Evolutionary conservation across 345 rosid genomes (phyloP), one percentile per base, ranked within the genome.

Genomic region (Gossypium longicalyx): DNA sequence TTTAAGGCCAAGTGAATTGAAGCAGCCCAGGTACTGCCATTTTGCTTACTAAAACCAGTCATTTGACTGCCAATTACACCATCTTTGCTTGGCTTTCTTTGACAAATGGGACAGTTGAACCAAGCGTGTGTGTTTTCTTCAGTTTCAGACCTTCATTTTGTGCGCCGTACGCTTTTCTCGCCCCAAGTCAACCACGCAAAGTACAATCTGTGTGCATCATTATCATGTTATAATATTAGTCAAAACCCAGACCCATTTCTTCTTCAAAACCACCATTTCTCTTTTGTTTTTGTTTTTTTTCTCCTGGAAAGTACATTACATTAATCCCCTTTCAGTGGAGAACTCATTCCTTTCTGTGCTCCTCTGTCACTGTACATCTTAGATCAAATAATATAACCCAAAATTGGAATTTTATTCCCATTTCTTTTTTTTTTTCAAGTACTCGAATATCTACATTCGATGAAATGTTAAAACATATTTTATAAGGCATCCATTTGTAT

Each of bases 191-290:
- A 51, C 22, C 53, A 69, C 3, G 17, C 5, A 27, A 52, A 52
- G 73, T 70, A 52, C 72, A 27, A 27, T 51, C n/a, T 27, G 43
- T 68, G 8, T 49, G 45, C 72, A 25, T 25, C 38, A 59, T 59
- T 12, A 59, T 23, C 43, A 25, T 9, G 43, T 48, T 48, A 43
- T 4, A 34, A 27, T 45, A 20, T 58, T 13, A 41, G 57, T 23
- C 56, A 48, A 47, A 67, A 58, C 11, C 2, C 71, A 67, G 13
- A 43, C 3, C 1, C 29, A 20, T 44, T 44, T 45, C 70, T 22
- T 45, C 54, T 45, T 7, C 52, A 43, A 43, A 41, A 52, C 34
- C 12, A 61, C 9, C 66, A 61, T 16, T 62, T 62, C 19, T 47
- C 45, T 34, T 62, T 0, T 60, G 11, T 6, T 60, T 8, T 60